Conservation (phyloP, 2,329 filamentous ascomycete genomes). For the Fusarium domesticum region DNA sequence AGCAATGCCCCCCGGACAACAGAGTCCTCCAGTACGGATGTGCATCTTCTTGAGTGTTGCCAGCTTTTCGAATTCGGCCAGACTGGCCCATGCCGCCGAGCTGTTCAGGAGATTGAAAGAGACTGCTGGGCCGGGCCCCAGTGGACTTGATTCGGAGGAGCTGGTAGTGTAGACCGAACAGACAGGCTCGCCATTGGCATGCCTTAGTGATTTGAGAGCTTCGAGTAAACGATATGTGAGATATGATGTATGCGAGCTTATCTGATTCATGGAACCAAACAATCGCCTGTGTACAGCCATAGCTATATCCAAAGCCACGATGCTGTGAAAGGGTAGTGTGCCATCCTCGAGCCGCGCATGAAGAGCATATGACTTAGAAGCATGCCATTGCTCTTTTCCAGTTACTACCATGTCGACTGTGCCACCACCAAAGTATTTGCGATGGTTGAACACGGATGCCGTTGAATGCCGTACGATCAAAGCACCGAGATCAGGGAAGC, state of each 20-base stretch:
- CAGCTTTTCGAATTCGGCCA: conserved; percentile 83
- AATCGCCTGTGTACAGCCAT: conserved; percentile 65
- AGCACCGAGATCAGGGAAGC: conserved; percentile 86
- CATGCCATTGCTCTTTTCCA: conserved; percentile 78
- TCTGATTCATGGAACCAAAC: conserved; percentile 66
- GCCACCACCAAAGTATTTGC: conserved; percentile 88
- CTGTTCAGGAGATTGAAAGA: conserved; percentile 78
- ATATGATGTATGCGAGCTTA: conserved; percentile 69
- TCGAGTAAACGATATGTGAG: conserved; percentile 59
- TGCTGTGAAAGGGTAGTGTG: conserved; percentile 85
- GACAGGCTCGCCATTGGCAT: conserved; percentile 64
- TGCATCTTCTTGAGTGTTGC: conserved; percentile 76
- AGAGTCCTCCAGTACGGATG: conserved; percentile 82
- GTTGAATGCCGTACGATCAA: conserved; percentile 75
- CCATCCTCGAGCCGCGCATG: conserved; percentile 89
- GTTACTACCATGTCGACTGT: conserved; percentile 88
- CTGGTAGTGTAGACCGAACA: conserved; percentile 61
- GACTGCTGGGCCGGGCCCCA: conserved; percentile 67
- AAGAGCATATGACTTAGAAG: conserved; percentile 64
- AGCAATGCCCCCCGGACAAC: conserved; percentile 86
- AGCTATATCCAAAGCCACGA: conserved; percentile 76
- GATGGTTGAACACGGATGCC: conserved; percentile 58
- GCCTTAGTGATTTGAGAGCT: conserved; percentile 57
- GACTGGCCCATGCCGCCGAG: conserved; percentile 70
- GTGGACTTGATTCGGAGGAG: conserved; percentile 25